phyloP scores from a whole-genome alignment of 306 rosid genomes.

The Lathyrus sativus region DNA sequence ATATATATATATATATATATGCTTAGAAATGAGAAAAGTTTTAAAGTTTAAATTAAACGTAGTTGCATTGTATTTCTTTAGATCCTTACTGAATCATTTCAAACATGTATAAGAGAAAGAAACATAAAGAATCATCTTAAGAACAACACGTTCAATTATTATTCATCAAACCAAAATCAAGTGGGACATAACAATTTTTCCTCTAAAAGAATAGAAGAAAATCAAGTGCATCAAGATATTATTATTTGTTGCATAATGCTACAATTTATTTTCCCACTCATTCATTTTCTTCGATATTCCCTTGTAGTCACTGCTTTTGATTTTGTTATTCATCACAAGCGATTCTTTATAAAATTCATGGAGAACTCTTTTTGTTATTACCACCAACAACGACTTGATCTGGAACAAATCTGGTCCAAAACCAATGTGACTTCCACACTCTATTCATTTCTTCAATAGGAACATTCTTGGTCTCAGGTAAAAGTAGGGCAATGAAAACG shows the following conservation, averaged over 20 bases:
- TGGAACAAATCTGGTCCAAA: constrained; percentile 43
- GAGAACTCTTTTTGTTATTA: neutral
- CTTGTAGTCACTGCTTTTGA: neutral
- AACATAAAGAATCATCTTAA: neutral
- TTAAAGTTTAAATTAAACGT: too few relatives aligned
- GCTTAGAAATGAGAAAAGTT: too few relatives aligned
- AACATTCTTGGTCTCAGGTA: constrained; percentile 62
- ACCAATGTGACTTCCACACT: constrained; percentile 28
- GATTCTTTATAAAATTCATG: neutral
- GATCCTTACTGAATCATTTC: too few relatives aligned
- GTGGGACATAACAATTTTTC: neutral
- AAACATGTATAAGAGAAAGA: too few relatives aligned
- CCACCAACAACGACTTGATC: neutral
- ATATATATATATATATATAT: too few relatives aligned
- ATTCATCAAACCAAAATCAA: neutral
- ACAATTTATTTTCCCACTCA: neutral
- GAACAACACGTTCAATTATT: neutral
- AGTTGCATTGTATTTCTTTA: too few relatives aligned
- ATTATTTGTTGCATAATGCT: neutral
- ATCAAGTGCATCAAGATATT: neutral
- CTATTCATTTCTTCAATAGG: constrained; percentile 59
- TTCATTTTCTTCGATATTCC: neutral
- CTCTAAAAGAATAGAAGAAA: neutral
- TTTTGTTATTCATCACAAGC: neutral
- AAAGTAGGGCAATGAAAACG: constrained; percentile 36